Percentiles rank a stretch among this genome's conserved stretches.
Evolutionary conservation across 164 flowering plant species (phyloP).

Genomic region (Piper betle): DNA sequence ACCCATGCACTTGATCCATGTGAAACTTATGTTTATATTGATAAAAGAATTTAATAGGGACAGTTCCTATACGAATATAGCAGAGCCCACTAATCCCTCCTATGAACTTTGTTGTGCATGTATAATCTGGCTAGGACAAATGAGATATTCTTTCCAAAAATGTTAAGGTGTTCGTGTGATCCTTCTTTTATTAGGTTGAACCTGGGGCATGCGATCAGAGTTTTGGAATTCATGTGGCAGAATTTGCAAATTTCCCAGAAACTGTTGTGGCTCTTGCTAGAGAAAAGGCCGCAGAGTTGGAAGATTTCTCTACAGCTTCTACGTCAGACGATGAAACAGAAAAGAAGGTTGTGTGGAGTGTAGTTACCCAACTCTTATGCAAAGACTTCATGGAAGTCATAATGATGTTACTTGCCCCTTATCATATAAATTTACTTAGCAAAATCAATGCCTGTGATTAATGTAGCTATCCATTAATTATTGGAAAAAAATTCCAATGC

Average conservation of each 20-base stretch:
- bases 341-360: not conserved
- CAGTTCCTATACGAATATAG: no score
- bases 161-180: not conserved
- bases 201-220: conserved; percentile 97
- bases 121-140: not conserved
- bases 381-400: not conserved
- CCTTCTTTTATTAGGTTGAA: conserved; percentile 48
- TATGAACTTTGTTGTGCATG: not conserved
- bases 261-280: conserved; percentile 84
- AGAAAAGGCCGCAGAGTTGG: conserved; percentile 94
- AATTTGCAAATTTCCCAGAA: conserved; percentile 92
- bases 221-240: conserved; percentile 98
- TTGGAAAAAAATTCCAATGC: not conserved
- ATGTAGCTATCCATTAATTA: not conserved
- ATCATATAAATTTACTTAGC: not conserved
- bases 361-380: not conserved
- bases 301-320: conserved; percentile 66
- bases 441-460: not conserved
- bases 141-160: not conserved
- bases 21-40: no score
- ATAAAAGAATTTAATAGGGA: no score
- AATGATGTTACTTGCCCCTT: not conserved
- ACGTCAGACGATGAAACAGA: conserved; percentile 8
- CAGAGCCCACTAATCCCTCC: no score
- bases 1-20: no score